Conservation (phyloP, 139 green algal genomes). For the Gonium pectorale region DNA sequence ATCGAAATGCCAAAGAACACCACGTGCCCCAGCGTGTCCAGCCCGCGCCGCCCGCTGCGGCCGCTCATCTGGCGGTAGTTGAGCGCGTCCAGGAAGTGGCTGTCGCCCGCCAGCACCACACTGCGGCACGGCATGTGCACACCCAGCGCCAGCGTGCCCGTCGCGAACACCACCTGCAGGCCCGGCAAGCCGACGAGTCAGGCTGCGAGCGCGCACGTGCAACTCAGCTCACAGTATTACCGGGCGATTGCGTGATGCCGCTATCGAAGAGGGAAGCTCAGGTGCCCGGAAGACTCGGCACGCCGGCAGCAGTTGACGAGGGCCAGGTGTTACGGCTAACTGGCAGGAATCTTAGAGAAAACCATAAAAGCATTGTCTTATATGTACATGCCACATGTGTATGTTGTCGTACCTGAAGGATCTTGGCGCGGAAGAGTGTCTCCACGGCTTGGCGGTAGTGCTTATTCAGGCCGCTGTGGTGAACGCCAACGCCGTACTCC, state of each 20-base stretch:
- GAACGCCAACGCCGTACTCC: slow-evolving; percentile 58
- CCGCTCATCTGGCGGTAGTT: slow-evolving; percentile 71
- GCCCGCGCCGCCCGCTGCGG: slow-evolving; percentile 51
- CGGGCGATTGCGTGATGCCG: too few relatives aligned
- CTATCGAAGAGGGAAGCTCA: too few relatives aligned
- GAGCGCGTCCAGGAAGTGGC: slow-evolving; percentile 58
- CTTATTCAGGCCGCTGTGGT: slow-evolving; percentile 65
- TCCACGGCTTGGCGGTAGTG: slow-evolving; percentile 65
- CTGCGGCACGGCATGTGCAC: slow-evolving; percentile 75
- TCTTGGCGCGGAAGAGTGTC: slow-evolving; percentile 61
- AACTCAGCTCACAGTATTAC: too few relatives aligned
- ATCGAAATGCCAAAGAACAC: slow-evolving; percentile 39
- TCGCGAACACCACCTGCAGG: slow-evolving; percentile 67
- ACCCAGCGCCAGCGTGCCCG: slow-evolving; percentile 68
- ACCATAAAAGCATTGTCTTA: too few relatives aligned
- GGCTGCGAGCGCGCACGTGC: too few relatives aligned
- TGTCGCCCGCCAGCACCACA: slow-evolving; percentile 63
- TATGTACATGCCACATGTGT: too few relatives aligned
- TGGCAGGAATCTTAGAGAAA: too few relatives aligned
- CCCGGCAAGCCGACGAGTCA: too few relatives aligned
- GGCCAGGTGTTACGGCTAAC: too few relatives aligned
- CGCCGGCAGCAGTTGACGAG: too few relatives aligned
- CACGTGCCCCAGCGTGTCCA: slow-evolving; percentile 50
- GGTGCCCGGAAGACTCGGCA: too few relatives aligned
- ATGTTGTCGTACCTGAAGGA: slow-evolving; percentile 64